Conservation (phyloP, 257 asterid genomes). For the Solanum pimpinellifolium region DNA sequence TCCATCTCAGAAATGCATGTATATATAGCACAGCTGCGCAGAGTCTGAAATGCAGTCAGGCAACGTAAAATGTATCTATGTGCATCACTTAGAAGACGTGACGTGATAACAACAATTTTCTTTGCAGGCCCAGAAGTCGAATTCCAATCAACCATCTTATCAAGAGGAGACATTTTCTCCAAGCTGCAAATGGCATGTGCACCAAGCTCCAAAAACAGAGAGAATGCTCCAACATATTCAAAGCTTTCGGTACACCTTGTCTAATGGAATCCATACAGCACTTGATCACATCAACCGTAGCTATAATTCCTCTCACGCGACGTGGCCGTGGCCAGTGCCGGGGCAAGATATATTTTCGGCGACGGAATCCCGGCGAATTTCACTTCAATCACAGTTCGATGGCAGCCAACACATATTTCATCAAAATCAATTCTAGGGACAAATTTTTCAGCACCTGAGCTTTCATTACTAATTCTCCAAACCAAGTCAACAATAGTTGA, state of each 20-base stretch:
- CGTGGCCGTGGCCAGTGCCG: background rate
- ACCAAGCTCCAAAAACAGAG: constrained; percentile 84
- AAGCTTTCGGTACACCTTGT: constrained; percentile 86
- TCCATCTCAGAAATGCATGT: constrained; percentile 73
- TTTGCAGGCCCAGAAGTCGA: constrained; percentile 35
- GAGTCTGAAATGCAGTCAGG: constrained; percentile 49
- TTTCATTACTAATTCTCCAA: too few species aligned
- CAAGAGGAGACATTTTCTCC: constrained; percentile 68
- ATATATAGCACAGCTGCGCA: constrained; percentile 44
- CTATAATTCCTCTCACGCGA: constrained; percentile 15
- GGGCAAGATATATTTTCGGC: background rate
- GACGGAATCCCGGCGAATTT: background rate
- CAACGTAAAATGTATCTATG: constrained; percentile 83
- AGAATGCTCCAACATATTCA: constrained; percentile 71
- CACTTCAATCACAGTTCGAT: background rate
- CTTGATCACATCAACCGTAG: constrained; percentile 73
- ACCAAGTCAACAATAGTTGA: too few species aligned
- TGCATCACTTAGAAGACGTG: constrained; percentile 83
- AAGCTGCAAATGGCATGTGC: constrained; percentile 80
- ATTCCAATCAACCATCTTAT: constrained; percentile 65
- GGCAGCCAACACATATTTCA: background rate
- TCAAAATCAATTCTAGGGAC: too few species aligned
- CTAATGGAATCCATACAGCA: constrained; percentile 81
- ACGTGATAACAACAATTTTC: constrained; percentile 71
- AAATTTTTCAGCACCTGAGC: too few species aligned